Percentiles rank a stretch among this genome's conserved stretches.
Evolutionary conservation across 495 filamentous ascomycete genomes (phyloP).

Genomic region (Aspergillus conjunctus): DNA sequence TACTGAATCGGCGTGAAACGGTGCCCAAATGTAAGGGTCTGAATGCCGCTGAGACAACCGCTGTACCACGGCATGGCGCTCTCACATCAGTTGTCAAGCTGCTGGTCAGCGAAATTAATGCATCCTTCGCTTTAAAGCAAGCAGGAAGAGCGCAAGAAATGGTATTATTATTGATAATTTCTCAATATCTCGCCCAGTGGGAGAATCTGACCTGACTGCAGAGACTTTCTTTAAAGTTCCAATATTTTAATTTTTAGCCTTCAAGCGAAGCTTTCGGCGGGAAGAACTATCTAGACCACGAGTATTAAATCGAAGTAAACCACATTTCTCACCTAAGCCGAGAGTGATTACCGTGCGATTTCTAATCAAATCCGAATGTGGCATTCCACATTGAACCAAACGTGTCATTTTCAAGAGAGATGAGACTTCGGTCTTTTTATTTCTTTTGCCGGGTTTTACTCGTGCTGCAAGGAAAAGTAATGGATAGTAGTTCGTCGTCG

Average conservation of each 20-base stretch:
- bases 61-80: too few species aligned
- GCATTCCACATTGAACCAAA: background rate
- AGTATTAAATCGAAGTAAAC: constrained; percentile 4
- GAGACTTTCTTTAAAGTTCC: background rate
- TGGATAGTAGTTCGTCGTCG: too few species aligned
- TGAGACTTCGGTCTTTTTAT: too few species aligned
- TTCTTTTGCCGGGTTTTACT: too few species aligned
- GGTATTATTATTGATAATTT: too few species aligned
- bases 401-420: too few species aligned
- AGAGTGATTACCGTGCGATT: background rate
- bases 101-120: too few species aligned
- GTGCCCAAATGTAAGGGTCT: background rate
- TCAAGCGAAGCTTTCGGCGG: background rate
- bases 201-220: background rate
- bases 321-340: constrained; percentile 9
- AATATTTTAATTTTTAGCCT: background rate
- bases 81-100: too few species aligned
- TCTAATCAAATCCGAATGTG: background rate
- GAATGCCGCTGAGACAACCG: background rate
- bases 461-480: too few species aligned
- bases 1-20: background rate
- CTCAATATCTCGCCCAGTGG: background rate
- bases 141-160: too few species aligned
- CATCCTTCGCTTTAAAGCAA: too few species aligned
- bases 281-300: background rate